phyloP scores from a whole-genome alignment of 192 early-diverging fungal genomes.

The Coemansia sp. region DNA sequence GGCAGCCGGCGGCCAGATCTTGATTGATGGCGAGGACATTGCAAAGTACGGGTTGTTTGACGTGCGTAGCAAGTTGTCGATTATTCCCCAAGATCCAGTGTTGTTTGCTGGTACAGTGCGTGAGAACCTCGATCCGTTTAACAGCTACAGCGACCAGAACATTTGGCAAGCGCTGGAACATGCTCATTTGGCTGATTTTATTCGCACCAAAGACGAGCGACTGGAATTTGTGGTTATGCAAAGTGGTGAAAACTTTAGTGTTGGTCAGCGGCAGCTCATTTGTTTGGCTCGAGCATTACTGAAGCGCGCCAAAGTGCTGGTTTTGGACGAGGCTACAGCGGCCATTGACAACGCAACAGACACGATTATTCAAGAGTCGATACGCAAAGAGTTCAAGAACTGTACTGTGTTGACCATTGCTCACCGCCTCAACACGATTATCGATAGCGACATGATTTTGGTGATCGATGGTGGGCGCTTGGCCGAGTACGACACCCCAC shows the following conservation, averaged over 20 bases:
- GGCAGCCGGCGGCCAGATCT: conserved; percentile 62
- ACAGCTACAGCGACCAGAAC: conserved; percentile 50
- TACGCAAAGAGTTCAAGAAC: conserved; percentile 68
- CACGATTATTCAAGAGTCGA: conserved; percentile 70
- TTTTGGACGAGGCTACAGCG: conserved; percentile 90
- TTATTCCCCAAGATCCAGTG: conserved; percentile 88
- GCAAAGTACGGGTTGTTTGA: conserved; percentile 71
- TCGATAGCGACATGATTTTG: conserved; percentile 73
- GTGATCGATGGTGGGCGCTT: conserved; percentile 72
- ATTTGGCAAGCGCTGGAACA: conserved; percentile 73
- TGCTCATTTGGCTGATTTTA: conserved; percentile 66
- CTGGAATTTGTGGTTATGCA: conserved; percentile 74
- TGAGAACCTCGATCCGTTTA: conserved; percentile 61
- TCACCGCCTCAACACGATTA: conserved; percentile 36
- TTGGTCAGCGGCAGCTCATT: conserved; percentile 81
- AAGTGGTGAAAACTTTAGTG: conserved; percentile 81
- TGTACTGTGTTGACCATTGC: conserved; percentile 86
- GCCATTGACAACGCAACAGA: conserved; percentile 66
- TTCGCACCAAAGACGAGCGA: conserved; percentile 62
- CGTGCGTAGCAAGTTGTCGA: conserved; percentile 64
- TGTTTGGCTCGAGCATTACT: conserved; percentile 69
- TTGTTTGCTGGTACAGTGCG: conserved; percentile 67
- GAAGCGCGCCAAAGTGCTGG: conserved; percentile 68
- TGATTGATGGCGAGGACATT: conserved; percentile 79
- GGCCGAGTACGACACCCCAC: conserved; percentile 70